Evolutionary conservation across 1,284 basidiomycete species (phyloP), one percentile per base, ranked within the genome.

Genomic region (Naganishia cerealis): DNA sequence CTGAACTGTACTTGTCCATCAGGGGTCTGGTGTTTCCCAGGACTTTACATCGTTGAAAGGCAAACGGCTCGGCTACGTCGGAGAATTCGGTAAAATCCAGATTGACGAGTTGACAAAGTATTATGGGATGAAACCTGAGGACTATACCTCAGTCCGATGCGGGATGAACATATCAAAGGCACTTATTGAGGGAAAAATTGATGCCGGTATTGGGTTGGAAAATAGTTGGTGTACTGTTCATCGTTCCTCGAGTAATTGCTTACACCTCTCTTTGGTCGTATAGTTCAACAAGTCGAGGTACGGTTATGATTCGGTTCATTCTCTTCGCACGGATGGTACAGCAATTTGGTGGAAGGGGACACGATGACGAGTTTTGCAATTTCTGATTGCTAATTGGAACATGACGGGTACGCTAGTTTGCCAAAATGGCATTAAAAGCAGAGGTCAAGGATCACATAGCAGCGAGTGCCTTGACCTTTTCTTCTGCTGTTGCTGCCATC

Each of bases 71-170:
- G 80, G 79, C 52, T 80, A 80, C 67, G 79, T 81, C 36, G 79
- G 79, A 36, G 78, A 80, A 67, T 80, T 81, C 54, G 79, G 80
- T 66, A 80, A 80, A 71, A 76, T 80, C 62, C 80, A 81, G 69
- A 76, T 80, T 65, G 74, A 76, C 67, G 74, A 74, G 70, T 70
- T 75, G 50, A 75, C 73, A 46, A 71, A 72, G 53, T 69, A 72
- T 53, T 75, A 75, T 66, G 73, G 75, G 66, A 67, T 80, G 71
- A 72, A 70, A 33, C 77, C 76, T 24, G 70, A 71, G 16, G 80
- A 81, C 69, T 81, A 81, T 73, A 78, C 75, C 9, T 77, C 79
- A 39, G 77, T 80, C 10, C 75, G 79, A 24, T 78, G 78, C 46
- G 80, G 80, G 40, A 81, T 81, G 80, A 78, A 80, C 67, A 77